Evolutionary conservation across 225 moss, liverwort and hornwort genomes (phyloP).

Genomic region (Sphagnum contortum): DNA sequence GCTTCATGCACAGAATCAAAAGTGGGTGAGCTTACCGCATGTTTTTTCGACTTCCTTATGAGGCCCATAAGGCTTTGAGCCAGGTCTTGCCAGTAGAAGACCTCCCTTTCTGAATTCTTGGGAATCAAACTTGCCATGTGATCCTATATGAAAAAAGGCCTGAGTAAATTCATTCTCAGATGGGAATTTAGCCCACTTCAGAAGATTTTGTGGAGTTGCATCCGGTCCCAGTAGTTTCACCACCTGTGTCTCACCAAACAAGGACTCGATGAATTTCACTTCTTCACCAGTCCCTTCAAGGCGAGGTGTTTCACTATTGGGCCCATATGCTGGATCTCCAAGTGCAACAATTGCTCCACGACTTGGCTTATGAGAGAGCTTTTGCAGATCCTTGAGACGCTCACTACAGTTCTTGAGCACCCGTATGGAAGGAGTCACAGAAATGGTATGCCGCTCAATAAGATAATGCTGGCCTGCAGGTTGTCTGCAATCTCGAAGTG

Average conservation of each 20-base stretch:
- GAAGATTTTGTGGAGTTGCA: slow-evolving; percentile 10
- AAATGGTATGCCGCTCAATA: slow-evolving; percentile 13
- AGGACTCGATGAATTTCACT: slow-evolving; percentile 2
- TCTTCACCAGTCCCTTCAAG: slow-evolving; percentile 3
- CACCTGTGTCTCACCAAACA: slow-evolving; percentile 7
- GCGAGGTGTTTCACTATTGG: neutral
- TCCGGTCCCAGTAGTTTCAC: neutral
- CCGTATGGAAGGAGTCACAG: slow-evolving; percentile 10
- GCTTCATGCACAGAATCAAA: too few relatives aligned
- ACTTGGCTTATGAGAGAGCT: neutral
- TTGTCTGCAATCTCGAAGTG: slow-evolving; percentile 7
- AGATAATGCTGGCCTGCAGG: slow-evolving; percentile 1
- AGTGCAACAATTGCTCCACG: slow-evolving; percentile 13
- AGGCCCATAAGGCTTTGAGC: too few relatives aligned
- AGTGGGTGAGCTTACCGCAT: too few relatives aligned
- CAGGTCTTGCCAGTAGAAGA: slow-evolving; percentile 6
- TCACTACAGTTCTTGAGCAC: slow-evolving; percentile 8
- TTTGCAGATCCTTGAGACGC: slow-evolving; percentile 11
- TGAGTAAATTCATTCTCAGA: slow-evolving; percentile 9
- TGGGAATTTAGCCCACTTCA: slow-evolving; percentile 4
- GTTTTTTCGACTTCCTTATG: too few relatives aligned
- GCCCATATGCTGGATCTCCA: slow-evolving; percentile 11
- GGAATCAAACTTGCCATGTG: slow-evolving; percentile 8
- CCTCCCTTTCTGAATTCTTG: slow-evolving; percentile 2
- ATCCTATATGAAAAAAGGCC: slow-evolving; percentile 19